Percentiles rank a stretch among this genome's conserved stretches.
These are phyloP conservation scores for Vinca minor DNA, from an alignment of 257 asterid species.

Conservation along the genomic window DNA sequence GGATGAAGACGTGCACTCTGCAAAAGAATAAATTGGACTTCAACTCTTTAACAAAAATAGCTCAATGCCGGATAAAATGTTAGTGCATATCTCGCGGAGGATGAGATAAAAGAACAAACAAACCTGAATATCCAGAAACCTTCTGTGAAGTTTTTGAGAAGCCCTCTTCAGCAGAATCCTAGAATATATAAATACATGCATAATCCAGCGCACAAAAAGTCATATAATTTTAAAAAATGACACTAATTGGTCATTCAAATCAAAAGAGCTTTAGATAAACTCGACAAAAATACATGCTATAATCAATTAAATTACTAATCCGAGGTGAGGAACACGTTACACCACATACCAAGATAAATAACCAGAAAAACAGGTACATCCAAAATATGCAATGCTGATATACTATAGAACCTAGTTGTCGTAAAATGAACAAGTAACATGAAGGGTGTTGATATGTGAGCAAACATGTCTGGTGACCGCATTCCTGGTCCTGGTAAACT, in stretches of 20 bases:
- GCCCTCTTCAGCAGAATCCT: constrained; percentile 62
- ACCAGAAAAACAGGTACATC: neutral
- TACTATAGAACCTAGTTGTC: neutral
- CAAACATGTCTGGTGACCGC: neutral
- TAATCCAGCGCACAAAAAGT: neutral
- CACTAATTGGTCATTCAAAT: neutral
- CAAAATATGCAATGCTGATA: neutral
- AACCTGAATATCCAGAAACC: constrained; percentile 65
- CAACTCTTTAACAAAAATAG: neutral
- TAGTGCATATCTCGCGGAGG: neutral
- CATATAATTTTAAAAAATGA: neutral
- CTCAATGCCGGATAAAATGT: neutral
- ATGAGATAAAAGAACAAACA: neutral
- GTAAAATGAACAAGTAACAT: neutral
- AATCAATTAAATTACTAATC: neutral
- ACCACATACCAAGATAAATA: neutral
- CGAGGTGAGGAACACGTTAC: neutral
- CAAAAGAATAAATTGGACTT: constrained; percentile 6
- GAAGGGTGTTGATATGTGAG: neutral
- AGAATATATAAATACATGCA: neutral
- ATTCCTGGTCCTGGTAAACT: neutral
- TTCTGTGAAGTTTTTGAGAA: constrained; percentile 51
- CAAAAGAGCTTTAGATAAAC: neutral
- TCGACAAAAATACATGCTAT: neutral
- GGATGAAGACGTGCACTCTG: constrained; percentile 26